These are phyloP conservation scores for Phytophthora brassicae DNA, from an alignment of 352 stramenopile species.

Conservation along the genomic window DNA sequence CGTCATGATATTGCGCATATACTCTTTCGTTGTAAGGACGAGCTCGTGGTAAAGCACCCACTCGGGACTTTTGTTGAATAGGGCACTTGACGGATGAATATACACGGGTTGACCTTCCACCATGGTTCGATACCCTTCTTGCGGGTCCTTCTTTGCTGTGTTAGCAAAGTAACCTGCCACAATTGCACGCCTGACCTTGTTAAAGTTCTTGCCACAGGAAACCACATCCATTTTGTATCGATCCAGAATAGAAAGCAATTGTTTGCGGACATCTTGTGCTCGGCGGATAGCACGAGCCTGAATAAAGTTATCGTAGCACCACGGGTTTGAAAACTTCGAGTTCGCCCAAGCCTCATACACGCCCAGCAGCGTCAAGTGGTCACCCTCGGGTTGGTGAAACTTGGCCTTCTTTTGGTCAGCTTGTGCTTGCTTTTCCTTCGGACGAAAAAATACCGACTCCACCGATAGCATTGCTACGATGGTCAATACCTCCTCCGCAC, in stretches of 20 bases:
- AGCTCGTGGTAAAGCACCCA: constrained; percentile 99
- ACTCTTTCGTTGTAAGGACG: constrained; percentile 95
- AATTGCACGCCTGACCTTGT: constrained; percentile 98
- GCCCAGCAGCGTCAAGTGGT: constrained; percentile 97
- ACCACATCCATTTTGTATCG: constrained; percentile 98
- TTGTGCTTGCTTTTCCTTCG: constrained; percentile 98
- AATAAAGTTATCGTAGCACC: constrained; percentile 99
- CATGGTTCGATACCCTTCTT: constrained; percentile 98
- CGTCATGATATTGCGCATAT: constrained; percentile 99
- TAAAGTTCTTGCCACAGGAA: constrained; percentile 95
- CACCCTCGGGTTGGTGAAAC: constrained; percentile 98
- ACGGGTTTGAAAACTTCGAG: constrained; percentile 97
- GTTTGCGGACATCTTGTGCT: constrained; percentile 98
- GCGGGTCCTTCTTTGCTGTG: constrained; percentile 98
- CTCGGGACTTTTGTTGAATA: constrained; percentile 99
- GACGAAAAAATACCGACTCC: constrained; percentile 98
- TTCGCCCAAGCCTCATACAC: constrained; percentile 99
- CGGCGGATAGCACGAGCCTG: constrained; percentile 96
- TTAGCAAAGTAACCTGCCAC: constrained; percentile 99
- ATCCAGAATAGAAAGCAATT: constrained; percentile 99
- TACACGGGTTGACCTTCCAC: constrained; percentile 98
- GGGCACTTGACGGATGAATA: constrained; percentile 96
- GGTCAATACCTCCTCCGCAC: constrained; percentile 98
- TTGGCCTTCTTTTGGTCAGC: constrained; percentile 99
- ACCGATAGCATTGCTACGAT: constrained; percentile 99